Base-by-base conservation (phyloP, 2,329 filamentous ascomycete genomes). In the Elsinoe ampelina region DNA sequence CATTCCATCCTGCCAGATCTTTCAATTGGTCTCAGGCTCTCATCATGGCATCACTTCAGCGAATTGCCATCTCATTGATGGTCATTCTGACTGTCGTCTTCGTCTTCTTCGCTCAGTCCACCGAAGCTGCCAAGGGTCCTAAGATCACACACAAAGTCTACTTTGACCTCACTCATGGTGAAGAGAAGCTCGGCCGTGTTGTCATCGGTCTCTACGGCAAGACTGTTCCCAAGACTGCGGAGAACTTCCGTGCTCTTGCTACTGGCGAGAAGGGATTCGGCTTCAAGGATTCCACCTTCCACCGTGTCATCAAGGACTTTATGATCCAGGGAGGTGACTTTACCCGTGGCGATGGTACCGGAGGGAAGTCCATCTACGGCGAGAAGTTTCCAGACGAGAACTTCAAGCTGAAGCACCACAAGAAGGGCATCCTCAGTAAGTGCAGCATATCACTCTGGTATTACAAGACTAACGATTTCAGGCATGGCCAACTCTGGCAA, bases 131-230 rank as follows among this genome's bases (percentile, higher is more conserved):
- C 63, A 89, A 92, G 77, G 92, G 93, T 47, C 68, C 89, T 61
- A 95, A 93, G 83, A 92, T 96, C 77, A 96, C 91, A 67, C 80
- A 88, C 80, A 95, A 95, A 83, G 81, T 93, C 74, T 93, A 83
- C 80, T 92, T 95, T 72, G 88, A 93, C 73, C 84, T 95, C 63
- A 75, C 79, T 66, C 84, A 89, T 67, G 89, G 85, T 67, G 88
- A 88, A 62, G 78, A 89, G 73, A 71, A 79, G 48, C 69, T 92
- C 41, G 89, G 89, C 60, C 83, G 86, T 61, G 79, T 95, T 64
- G 84, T 89, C 63, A 82, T 93, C 35, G 89, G 89, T 65, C 83
- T 95, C 52, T 95, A 93, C 70, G 89, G 88, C 74, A 89, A 89
- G 79, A 92, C 87, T 41, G 85, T 89, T 30, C 89, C 89, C 66